Conservation (phyloP, 768 basidiomycete genomes). For the Russula sp. region DNA sequence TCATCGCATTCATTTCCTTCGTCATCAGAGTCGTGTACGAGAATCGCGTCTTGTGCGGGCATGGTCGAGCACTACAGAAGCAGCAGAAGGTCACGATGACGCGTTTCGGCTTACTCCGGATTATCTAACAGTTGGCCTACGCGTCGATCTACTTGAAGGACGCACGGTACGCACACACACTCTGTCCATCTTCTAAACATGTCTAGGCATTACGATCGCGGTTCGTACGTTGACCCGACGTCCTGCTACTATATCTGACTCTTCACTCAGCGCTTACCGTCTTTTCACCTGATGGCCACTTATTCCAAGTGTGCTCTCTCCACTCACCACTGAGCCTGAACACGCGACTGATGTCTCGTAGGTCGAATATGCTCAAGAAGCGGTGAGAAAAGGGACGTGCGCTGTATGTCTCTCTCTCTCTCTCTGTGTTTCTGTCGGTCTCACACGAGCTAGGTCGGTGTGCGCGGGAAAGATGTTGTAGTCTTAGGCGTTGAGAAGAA, state of each 20-base stretch:
- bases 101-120: conserved; percentile 18
- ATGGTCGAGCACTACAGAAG: background rate
- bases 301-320: conserved; percentile 71
- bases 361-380: conserved; percentile 99
- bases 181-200: conserved; percentile 36
- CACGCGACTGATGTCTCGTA: conserved; percentile 35
- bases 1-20: background rate
- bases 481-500: conserved; percentile 99
- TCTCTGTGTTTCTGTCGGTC: background rate
- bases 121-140: conserved; percentile 23
- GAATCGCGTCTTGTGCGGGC: conserved; percentile 22
- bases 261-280: conserved; percentile 78
- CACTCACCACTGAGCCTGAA: background rate
- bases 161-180: background rate
- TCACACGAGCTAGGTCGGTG: conserved; percentile 66
- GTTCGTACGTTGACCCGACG: conserved; percentile 37
- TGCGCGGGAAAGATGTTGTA: conserved; percentile 90
- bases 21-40: conserved; percentile 3
- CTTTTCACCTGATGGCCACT: conserved; percentile 97
- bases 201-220: conserved; percentile 98
- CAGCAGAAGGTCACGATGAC: background rate
- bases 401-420: conserved; percentile 53
- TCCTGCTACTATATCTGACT: conserved; percentile 2
- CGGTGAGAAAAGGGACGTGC: conserved; percentile 94
- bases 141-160: conserved; percentile 11